These are phyloP conservation scores for Carex sylvatica DNA, from an alignment of 202 grass and related monocot genomes.

Conservation along the genomic window DNA sequence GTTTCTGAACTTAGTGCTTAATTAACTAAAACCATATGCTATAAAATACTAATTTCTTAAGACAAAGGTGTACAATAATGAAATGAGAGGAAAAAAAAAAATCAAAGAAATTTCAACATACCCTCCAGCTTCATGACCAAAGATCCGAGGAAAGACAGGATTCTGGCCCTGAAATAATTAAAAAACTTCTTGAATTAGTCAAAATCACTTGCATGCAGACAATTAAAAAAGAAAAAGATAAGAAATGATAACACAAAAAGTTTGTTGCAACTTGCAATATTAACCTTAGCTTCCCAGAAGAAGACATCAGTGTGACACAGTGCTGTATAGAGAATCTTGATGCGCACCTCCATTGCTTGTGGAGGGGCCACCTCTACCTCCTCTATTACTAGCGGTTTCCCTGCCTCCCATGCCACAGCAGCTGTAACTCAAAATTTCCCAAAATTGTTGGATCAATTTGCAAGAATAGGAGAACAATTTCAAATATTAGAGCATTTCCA, in stretches of 20 bases:
- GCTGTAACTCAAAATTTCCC: conserved; percentile 42
- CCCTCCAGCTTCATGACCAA: conserved; percentile 99
- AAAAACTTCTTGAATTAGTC: conserved; percentile 22
- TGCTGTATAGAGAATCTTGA: conserved; percentile 81
- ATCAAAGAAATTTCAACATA: conserved; percentile 32
- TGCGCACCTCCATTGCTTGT: conserved; percentile 81
- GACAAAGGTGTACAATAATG: neutral
- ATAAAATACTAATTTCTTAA: neutral
- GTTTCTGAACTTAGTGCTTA: neutral
- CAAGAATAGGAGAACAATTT: neutral
- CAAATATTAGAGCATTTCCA: neutral
- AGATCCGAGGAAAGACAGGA: conserved; percentile 89
- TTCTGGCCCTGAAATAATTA: conserved; percentile 55
- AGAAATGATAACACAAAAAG: neutral
- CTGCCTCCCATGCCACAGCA: conserved; percentile 83
- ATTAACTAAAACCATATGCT: neutral
- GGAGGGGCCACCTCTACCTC: conserved; percentile 94
- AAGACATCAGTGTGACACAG: conserved; percentile 93
- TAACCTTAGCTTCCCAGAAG: conserved; percentile 98
- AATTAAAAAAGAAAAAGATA: neutral
- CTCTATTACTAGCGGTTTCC: conserved; percentile 74
- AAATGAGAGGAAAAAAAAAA: neutral
- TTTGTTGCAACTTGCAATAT: neutral
- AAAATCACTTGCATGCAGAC: neutral
- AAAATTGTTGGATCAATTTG: neutral